A percentile compares a stretch with the other conserved stretches of the same genome.
These are phyloP conservation scores for Curvularia spicifera DNA, from an alignment of 2,329 filamentous ascomycete genomes.

Conservation along the genomic window DNA sequence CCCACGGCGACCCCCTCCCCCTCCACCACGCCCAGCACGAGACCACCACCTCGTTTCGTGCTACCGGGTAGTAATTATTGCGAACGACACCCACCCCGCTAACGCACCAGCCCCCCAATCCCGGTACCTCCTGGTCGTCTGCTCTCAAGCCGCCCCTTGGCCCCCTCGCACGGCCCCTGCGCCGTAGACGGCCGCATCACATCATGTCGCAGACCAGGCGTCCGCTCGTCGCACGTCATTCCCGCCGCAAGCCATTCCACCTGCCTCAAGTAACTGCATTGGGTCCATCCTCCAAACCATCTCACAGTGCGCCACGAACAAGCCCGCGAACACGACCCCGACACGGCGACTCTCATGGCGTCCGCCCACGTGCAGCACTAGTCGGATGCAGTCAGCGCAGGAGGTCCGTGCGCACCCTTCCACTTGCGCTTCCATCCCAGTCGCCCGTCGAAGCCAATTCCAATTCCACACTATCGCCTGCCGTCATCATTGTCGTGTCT, in stretches of 20 bases:
- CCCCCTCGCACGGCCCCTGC: conserved; percentile 10
- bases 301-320: not conserved
- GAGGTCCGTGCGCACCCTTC: not conserved
- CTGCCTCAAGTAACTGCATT: conserved; percentile 3
- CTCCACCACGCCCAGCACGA: not conserved
- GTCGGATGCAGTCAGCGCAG: not conserved
- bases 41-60: conserved; percentile 1
- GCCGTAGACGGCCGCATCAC: conserved; percentile 14
- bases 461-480: not conserved
- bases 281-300: conserved; percentile 1
- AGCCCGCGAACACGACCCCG: not conserved
- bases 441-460: not conserved
- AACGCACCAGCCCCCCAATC: conserved; percentile 2
- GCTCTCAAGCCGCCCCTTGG: conserved; percentile 14
- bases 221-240: conserved; percentile 17
- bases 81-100: conserved; percentile 9
- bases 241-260: conserved; percentile 11
- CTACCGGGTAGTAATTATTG: conserved; percentile 5
- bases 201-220: conserved; percentile 21
- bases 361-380: not conserved
- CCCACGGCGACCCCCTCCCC: not conserved
- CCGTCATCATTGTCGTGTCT: not conserved
- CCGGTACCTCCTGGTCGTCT: conserved; percentile 9
- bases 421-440: not conserved
- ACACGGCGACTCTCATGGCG: not conserved